Conservation (phyloP, 2,329 filamentous ascomycete species). For the Metarhizium guizhouense region DNA sequence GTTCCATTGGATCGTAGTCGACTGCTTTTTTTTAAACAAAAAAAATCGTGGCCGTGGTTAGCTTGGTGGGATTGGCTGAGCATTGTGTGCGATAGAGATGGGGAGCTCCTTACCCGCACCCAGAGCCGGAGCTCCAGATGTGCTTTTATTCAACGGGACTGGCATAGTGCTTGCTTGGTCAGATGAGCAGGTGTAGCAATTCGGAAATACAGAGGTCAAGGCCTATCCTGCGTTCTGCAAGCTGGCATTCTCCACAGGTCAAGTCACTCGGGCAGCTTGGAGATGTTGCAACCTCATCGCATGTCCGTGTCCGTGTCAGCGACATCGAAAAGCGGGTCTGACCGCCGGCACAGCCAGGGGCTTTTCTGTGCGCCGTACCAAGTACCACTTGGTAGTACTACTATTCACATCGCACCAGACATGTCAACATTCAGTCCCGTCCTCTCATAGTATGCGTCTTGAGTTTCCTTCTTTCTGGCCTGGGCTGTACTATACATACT, state of each 20-base stretch:
- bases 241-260: neutral
- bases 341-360: neutral
- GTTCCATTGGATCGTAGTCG: conserved; percentile 86
- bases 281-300: neutral
- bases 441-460: too few species aligned
- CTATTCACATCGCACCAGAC: too few species aligned
- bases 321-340: conserved; percentile 1
- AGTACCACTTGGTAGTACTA: too few species aligned
- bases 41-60: neutral
- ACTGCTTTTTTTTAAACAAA: conserved; percentile 22
- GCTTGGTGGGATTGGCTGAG: neutral
- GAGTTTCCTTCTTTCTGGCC: too few species aligned
- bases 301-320: neutral
- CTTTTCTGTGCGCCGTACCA: too few species aligned
- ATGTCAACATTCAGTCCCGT: too few species aligned
- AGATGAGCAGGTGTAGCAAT: neutral
- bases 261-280: neutral
- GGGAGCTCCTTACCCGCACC: conserved; percentile 31
- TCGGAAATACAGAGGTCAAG: neutral
- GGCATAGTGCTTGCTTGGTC: neutral
- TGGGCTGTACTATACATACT: too few species aligned
- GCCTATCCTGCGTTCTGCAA: neutral
- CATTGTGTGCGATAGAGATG: neutral
- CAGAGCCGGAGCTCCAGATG: conserved; percentile 28
- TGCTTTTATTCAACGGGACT: conserved; percentile 29